Conservation (phyloP, 805 yeast species). For the Lachancea nothofagi region DNA sequence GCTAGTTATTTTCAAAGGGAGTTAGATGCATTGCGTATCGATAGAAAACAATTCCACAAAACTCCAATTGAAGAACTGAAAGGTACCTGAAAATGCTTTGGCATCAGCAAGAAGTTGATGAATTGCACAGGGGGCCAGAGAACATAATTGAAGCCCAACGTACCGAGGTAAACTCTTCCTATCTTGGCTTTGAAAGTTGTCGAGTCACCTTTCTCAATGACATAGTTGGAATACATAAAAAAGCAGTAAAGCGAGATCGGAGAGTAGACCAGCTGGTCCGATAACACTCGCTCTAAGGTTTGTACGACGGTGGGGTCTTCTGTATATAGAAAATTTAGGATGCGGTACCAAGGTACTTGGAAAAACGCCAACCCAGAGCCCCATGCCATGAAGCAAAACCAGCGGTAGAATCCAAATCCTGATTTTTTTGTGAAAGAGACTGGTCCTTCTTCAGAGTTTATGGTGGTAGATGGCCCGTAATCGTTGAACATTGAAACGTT, state of each 20-base stretch:
- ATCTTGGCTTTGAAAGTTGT: constrained; percentile 61
- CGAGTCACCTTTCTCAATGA: constrained; percentile 68
- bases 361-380: constrained; percentile 77
- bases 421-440: neutral
- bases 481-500: constrained; percentile 26
- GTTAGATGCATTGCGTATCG: constrained; percentile 62
- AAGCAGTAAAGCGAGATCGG: constrained; percentile 79
- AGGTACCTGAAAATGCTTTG: constrained; percentile 77
- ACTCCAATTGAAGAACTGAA: constrained; percentile 84
- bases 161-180: constrained; percentile 57
- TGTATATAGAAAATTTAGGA: constrained; percentile 70
- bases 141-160: constrained; percentile 60
- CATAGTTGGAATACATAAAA: constrained; percentile 76
- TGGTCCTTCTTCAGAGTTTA: neutral
- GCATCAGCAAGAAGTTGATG: constrained; percentile 64
- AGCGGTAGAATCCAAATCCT: constrained; percentile 58
- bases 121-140: constrained; percentile 85
- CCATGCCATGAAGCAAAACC: constrained; percentile 80
- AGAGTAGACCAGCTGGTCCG: constrained; percentile 86
- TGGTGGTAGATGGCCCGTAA: constrained; percentile 16
- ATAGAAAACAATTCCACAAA: constrained; percentile 89
- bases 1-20: constrained; percentile 8
- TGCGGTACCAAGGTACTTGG: constrained; percentile 85
- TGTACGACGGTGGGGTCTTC: constrained; percentile 80
- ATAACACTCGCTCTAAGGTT: constrained; percentile 76